phyloP scores from a whole-genome alignment of 257 asterid genomes.

The Solanum etuberosum region DNA sequence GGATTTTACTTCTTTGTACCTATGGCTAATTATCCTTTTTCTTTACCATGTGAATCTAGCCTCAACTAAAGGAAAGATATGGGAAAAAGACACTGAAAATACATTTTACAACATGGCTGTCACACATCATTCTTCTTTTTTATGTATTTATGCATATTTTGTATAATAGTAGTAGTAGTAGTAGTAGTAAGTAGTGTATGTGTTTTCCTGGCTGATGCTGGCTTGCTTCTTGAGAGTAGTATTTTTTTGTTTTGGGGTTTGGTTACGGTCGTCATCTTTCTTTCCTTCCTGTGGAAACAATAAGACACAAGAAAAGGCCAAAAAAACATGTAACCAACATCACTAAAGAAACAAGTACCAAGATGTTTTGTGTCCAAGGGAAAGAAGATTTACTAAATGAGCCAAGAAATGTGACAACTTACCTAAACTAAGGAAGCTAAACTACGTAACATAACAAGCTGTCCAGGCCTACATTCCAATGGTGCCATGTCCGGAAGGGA shows the following conservation, averaged over 20 bases:
- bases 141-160: conserved; percentile 44
- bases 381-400: background rate
- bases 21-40: conserved; percentile 1
- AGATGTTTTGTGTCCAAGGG: background rate
- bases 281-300: conserved; percentile 22
- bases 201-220: conserved; percentile 1
- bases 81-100: conserved; percentile 18
- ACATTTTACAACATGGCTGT: conserved; percentile 35
- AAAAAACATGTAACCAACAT: conserved; percentile 15
- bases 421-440: conserved; percentile 36
- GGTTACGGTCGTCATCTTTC: conserved; percentile 4
- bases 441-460: conserved; percentile 19
- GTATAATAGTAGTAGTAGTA: conserved; percentile 30
- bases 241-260: background rate
- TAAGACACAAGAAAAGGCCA: conserved; percentile 6
- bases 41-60: conserved; percentile 27
- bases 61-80: conserved; percentile 30
- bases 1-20: background rate
- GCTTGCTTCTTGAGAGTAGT: background rate
- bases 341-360: conserved; percentile 12
- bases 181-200: conserved; percentile 14
- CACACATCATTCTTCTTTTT: conserved; percentile 24
- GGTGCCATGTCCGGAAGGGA: conserved; percentile 64
- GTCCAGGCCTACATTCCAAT: conserved; percentile 49
- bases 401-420: conserved; percentile 1